Percentiles rank a stretch among this genome's conserved stretches.
Evolutionary conservation across 768 basidiomycete species (phyloP).

Genomic region (Termitomyces sp.): DNA sequence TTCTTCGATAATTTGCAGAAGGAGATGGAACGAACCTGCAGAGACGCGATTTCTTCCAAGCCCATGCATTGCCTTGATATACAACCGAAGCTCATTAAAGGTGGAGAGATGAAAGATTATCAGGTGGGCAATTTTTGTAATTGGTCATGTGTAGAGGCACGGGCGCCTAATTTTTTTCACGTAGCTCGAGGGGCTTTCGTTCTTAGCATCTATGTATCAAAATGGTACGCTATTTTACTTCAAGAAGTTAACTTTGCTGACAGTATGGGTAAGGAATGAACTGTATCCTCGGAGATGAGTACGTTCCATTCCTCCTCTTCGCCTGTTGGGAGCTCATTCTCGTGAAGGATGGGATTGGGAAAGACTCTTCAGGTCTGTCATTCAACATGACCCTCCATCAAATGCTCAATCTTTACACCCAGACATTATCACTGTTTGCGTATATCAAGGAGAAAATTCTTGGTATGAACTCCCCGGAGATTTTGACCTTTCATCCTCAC

Average conservation of each 20-base stretch:
- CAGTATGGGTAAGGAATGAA: slow-evolving; percentile 46
- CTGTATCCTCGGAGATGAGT: slow-evolving; percentile 73
- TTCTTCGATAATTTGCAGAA: slow-evolving; percentile 35
- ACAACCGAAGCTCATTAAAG: slow-evolving; percentile 49
- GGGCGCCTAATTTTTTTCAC: neutral
- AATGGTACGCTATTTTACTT: slow-evolving; percentile 44
- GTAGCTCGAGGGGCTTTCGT: slow-evolving; percentile 61
- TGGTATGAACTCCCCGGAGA: slow-evolving; percentile 21
- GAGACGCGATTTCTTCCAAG: slow-evolving; percentile 21
- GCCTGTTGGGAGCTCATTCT: neutral
- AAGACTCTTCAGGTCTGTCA: slow-evolving; percentile 55
- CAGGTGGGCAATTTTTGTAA: slow-evolving; percentile 39
- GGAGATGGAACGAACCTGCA: slow-evolving; percentile 21
- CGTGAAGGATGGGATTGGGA: slow-evolving; percentile 56
- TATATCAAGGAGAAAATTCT: slow-evolving; percentile 55
- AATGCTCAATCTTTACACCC: neutral
- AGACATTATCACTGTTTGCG: slow-evolving; percentile 64
- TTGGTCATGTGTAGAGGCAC: neutral
- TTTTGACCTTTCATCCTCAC: neutral
- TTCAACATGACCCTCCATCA: neutral
- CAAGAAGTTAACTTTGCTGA: neutral
- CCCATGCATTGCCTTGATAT: slow-evolving; percentile 37
- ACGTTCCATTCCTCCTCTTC: slow-evolving; percentile 18
- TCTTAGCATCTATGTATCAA: slow-evolving; percentile 61
- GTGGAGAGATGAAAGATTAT: slow-evolving; percentile 69